These are phyloP conservation scores for Petrea volubilis DNA, from an alignment of 257 asterid genomes.

Conservation along the genomic window DNA sequence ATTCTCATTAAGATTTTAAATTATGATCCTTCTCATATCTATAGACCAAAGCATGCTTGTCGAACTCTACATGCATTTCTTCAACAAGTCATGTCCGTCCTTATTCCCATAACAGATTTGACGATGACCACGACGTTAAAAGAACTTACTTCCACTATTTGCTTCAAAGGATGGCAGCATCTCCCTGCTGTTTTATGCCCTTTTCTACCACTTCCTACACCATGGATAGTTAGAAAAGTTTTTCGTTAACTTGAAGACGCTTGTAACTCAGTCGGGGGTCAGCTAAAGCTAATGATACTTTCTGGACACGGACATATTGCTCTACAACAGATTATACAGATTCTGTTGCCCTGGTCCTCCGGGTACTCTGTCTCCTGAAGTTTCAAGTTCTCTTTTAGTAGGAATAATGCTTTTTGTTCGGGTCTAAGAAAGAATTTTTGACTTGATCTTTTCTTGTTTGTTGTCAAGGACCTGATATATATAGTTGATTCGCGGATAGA, in stretches of 20 bases:
- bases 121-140: background rate
- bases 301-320: background rate
- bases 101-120: background rate
- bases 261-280: background rate
- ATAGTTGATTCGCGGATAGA: background rate
- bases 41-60: background rate
- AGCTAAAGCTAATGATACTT: background rate
- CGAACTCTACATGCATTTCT: background rate
- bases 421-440: background rate
- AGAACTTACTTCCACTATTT: background rate
- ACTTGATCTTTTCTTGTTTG: background rate
- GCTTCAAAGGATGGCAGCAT: constrained; percentile 4
- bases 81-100: background rate
- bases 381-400: background rate
- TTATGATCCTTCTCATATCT: background rate
- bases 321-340: background rate
- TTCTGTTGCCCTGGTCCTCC: background rate
- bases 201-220: background rate
- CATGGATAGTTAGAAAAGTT: background rate
- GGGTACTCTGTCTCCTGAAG: background rate
- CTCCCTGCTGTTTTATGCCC: background rate
- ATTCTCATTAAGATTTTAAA: background rate
- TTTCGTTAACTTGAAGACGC: background rate
- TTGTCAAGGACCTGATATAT: background rate
- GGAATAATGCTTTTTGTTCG: background rate